These are phyloP conservation scores for Dryas alaskensis DNA, from an alignment of 306 rosid genomes.

Conservation along the genomic window DNA sequence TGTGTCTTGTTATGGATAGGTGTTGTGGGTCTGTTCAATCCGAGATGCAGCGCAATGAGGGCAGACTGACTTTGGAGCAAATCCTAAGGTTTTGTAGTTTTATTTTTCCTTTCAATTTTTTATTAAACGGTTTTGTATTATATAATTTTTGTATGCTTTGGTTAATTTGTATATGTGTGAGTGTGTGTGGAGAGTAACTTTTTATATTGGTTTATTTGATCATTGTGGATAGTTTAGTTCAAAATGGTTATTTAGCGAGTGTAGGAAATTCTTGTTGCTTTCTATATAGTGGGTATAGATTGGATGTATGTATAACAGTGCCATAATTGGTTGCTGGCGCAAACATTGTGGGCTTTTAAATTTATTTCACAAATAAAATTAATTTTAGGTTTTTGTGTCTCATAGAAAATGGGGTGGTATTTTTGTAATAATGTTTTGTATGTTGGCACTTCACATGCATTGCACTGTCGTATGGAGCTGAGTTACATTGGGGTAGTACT, in stretches of 20 bases:
- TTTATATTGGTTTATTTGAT: background rate
- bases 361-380: background rate
- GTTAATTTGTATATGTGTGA: background rate
- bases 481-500: background rate
- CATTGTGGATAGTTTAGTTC: background rate
- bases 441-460: background rate
- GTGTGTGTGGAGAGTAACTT: background rate
- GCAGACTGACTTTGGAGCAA: slow-evolving; percentile 97
- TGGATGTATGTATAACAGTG: background rate
- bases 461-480: background rate
- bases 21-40: slow-evolving; percentile 90
- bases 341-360: background rate
- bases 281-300: background rate
- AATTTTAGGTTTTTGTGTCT: background rate
- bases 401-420: too few relatives aligned
- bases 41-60: slow-evolving; percentile 91
- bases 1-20: slow-evolving; percentile 84
- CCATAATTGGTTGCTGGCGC: background rate
- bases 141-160: background rate
- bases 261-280: slow-evolving; percentile 13
- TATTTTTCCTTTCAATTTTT: background rate
- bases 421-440: background rate
- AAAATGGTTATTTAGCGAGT: background rate
- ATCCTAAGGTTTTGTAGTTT: slow-evolving; percentile 64
- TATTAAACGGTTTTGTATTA: background rate